Percentiles rank a stretch among this genome's conserved stretches.
Conservation (phyloP, 768 basidiomycete species). For the Pleurotus tuoliensis region DNA sequence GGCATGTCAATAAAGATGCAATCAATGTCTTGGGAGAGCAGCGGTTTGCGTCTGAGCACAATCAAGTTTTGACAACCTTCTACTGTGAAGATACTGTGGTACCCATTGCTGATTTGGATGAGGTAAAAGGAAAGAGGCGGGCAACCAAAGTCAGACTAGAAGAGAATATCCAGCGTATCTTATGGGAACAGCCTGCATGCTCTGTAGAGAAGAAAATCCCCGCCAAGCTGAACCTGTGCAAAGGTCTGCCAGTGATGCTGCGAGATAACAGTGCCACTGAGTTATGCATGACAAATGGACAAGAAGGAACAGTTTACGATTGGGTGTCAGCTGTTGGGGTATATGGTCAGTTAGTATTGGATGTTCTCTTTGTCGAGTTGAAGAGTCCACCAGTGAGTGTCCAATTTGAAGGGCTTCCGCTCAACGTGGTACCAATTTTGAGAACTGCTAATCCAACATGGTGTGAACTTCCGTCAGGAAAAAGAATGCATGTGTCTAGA, state of each 20-base stretch:
- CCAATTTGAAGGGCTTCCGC: constrained; percentile 11
- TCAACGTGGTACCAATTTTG: constrained; percentile 18
- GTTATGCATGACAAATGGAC: constrained; percentile 18
- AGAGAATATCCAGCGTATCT: not conserved
- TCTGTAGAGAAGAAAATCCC: constrained; percentile 16
- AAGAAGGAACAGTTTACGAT: constrained; percentile 8
- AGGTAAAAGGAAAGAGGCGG: not conserved
- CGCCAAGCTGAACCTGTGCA: constrained; percentile 23
- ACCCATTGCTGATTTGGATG: not conserved
- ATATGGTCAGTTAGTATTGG: constrained; percentile 8
- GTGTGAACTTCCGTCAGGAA: constrained; percentile 15
- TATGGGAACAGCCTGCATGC: not conserved
- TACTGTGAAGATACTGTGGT: constrained; percentile 20
- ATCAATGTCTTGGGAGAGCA: constrained; percentile 23
- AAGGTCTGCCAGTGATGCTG: constrained; percentile 31
- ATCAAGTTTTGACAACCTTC: constrained; percentile 21
- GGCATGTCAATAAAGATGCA: constrained; percentile 25
- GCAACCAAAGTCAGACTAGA: not conserved
- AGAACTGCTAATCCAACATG: not conserved
- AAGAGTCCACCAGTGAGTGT: constrained; percentile 6
- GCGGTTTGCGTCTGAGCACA: constrained; percentile 26
- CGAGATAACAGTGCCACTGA: constrained; percentile 27
- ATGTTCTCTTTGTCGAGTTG: constrained; percentile 14
- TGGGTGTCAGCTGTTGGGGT: constrained; percentile 1
- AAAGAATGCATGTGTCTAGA: constrained; percentile 11